Percentiles rank a stretch among this genome's conserved stretches.
These are phyloP conservation scores for Daldinia bambusicola DNA, from an alignment of 495 filamentous ascomycete species.

Conservation along the genomic window DNA sequence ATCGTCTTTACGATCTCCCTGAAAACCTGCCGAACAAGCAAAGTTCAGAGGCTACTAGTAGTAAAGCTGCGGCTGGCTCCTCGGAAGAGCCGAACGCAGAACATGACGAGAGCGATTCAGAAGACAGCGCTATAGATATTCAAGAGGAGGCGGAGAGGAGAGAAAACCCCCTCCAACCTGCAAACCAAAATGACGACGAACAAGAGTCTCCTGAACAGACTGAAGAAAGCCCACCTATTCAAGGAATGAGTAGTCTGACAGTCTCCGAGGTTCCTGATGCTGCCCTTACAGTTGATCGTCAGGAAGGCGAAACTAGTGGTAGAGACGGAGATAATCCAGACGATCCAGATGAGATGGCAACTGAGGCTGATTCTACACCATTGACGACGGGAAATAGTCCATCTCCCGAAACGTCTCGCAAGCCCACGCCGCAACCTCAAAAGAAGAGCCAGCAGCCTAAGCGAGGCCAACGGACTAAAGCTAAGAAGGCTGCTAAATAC, in stretches of 20 bases:
- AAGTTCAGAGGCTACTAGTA: constrained; percentile 7
- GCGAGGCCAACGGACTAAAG: constrained; percentile 85
- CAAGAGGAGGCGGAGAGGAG: constrained; percentile 47
- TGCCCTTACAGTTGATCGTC: constrained; percentile 11
- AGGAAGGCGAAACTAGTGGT: constrained; percentile 32
- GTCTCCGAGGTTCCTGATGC: constrained; percentile 40
- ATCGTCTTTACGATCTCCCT: constrained; percentile 66
- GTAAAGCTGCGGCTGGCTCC: constrained; percentile 1
- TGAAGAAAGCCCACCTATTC: constrained; percentile 38
- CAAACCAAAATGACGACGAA: constrained; percentile 44
- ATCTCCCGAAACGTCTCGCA: constrained; percentile 38
- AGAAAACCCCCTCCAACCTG: constrained; percentile 59
- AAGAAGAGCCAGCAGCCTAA: constrained; percentile 58
- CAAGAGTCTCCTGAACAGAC: constrained; percentile 29
- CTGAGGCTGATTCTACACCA: constrained; percentile 37
- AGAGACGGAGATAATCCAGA: constrained; percentile 36
- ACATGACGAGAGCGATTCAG: constrained; percentile 39
- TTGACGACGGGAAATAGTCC: constrained; percentile 25
- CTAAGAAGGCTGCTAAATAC: constrained; percentile 92
- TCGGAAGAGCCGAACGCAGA: constrained; percentile 21
- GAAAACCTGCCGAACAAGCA: constrained; percentile 17
- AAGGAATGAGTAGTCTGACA: constrained; percentile 49
- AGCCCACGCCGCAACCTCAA: constrained; percentile 42
- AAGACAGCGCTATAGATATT: constrained; percentile 31
- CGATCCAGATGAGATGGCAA: constrained; percentile 19